A percentile compares a stretch with the other conserved stretches of the same genome.
These are phyloP conservation scores for Parastagonospora nodorum DNA, from an alignment of 2,329 filamentous ascomycete genomes.

Conservation along the genomic window DNA sequence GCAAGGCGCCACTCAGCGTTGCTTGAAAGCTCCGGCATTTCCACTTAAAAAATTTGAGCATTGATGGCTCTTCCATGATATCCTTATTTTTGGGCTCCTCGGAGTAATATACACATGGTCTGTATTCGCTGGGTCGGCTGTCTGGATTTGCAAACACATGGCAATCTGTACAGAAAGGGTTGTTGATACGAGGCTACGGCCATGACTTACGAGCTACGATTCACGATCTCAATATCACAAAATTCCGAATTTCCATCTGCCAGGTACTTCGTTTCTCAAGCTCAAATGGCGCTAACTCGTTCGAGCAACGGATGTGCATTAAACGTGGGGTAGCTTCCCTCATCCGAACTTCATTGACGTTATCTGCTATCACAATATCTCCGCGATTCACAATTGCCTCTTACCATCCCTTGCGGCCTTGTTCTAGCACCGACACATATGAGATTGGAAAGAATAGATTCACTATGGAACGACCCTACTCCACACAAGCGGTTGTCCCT, in stretches of 20 bases:
- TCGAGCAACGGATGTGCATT: not conserved
- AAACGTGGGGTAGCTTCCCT: not conserved
- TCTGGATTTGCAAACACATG: not conserved
- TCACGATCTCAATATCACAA: not conserved
- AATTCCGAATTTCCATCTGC: not conserved
- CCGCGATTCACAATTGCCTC: not conserved
- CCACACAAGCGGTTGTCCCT: not conserved
- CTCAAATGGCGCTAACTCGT: not conserved
- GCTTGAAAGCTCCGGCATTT: conserved; percentile 9
- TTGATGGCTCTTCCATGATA: not conserved
- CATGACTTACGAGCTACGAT: not conserved
- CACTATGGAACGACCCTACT: no score
- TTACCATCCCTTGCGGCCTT: not conserved
- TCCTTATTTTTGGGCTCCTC: not conserved
- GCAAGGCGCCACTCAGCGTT: conserved; percentile 31
- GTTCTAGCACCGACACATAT: no score
- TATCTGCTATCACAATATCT: not conserved
- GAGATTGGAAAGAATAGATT: no score
- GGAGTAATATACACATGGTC: not conserved
- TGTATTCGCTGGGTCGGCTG: not conserved
- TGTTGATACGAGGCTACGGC: not conserved
- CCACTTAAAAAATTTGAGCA: not conserved
- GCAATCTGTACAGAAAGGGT: not conserved
- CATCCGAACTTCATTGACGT: not conserved
- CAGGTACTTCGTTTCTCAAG: not conserved